phyloP scores from a whole-genome alignment of 257 asterid genomes.

The Marsdenia floribunda region DNA sequence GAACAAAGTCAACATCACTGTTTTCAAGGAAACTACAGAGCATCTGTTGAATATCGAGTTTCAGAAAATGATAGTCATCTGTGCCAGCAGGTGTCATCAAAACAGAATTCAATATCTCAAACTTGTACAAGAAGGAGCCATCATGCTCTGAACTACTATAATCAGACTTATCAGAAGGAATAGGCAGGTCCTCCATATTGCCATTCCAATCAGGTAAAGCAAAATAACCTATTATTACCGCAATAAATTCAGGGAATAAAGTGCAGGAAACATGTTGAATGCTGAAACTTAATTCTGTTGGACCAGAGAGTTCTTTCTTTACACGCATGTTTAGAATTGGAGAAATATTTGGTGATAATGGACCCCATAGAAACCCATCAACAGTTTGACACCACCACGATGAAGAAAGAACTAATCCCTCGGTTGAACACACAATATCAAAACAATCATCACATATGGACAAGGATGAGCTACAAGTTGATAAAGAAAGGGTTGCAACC shows the following conservation, averaged over 20 bases:
- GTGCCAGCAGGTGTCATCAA: slow-evolving; percentile 51
- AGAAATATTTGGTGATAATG: slow-evolving; percentile 46
- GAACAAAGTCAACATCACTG: slow-evolving; percentile 35
- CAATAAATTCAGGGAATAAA: slow-evolving; percentile 69
- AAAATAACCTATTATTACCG: slow-evolving; percentile 74
- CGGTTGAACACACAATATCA: slow-evolving; percentile 61
- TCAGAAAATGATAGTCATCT: slow-evolving; percentile 47
- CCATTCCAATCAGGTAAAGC: slow-evolving; percentile 62
- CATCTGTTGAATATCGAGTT: slow-evolving; percentile 53
- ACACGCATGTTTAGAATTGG: slow-evolving; percentile 57
- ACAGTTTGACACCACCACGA: slow-evolving; percentile 50
- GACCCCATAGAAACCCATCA: slow-evolving; percentile 73
- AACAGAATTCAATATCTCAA: slow-evolving; percentile 61
- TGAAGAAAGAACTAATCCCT: slow-evolving; percentile 65
- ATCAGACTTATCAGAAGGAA: slow-evolving; percentile 18
- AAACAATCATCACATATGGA: slow-evolving; percentile 40
- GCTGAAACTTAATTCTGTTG: slow-evolving; percentile 44
- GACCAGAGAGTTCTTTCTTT: slow-evolving; percentile 43
- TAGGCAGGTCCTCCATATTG: slow-evolving; percentile 35
- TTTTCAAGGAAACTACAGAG: slow-evolving; percentile 33
- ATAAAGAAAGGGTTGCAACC: slow-evolving; percentile 55
- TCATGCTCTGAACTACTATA: slow-evolving; percentile 34
- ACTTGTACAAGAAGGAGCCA: slow-evolving; percentile 30
- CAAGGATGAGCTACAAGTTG: slow-evolving; percentile 43
- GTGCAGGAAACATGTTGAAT: slow-evolving; percentile 73